Evolutionary conservation across 148 eudicot species (phyloP), one percentile per base, ranked within the genome.

Genomic region (Limonium bicolor): DNA sequence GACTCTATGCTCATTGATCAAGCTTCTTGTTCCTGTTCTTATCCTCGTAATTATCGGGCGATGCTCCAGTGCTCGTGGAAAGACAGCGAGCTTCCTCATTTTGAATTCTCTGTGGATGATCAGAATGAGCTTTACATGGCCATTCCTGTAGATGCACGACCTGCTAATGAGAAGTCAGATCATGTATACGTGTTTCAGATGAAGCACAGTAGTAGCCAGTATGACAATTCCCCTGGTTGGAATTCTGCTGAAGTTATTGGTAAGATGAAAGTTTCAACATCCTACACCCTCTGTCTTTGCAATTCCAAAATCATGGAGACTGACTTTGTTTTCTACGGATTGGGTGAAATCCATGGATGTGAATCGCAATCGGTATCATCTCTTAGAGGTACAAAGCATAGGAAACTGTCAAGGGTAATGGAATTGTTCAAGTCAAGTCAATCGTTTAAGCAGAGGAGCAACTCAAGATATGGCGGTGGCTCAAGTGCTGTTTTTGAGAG

Each of bases 61-160:
- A 77, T 70, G 86, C 81, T 88, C 54, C 81, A 72, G 7, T 67
- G 70, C 48, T 67, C 55, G 0, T 83, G 90, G 94, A 66, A 70
- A 20, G 41, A 51, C 21, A 92, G 75, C n/a, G n/a, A n/a, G n/a
- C 44, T 63, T 47, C 94, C 86, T 1, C 74, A 51, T 53, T 81
- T 77, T 58, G 58, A 70, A 25, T 83, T 88, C 64, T 72, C 94
- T 17, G 50, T 83, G 40, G 94, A 83, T 60, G 86, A 70, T 45
- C 69, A 68, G 36, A 78, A 57, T 37, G 84, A 77, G 33, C 54
- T 74, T 15, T 88, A 77, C 36, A 31, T 66, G 30, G 81, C 94
- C 13, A 64, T 68, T 39, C 55, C 74, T n/a, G 34, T 48, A 16
- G 74, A 56, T 61, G 46, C 29, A n/a, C 60, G 54, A 23, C 24